These are phyloP conservation scores for Globisporangium nagaii DNA, from an alignment of 352 stramenopile species.

Conservation along the genomic window DNA sequence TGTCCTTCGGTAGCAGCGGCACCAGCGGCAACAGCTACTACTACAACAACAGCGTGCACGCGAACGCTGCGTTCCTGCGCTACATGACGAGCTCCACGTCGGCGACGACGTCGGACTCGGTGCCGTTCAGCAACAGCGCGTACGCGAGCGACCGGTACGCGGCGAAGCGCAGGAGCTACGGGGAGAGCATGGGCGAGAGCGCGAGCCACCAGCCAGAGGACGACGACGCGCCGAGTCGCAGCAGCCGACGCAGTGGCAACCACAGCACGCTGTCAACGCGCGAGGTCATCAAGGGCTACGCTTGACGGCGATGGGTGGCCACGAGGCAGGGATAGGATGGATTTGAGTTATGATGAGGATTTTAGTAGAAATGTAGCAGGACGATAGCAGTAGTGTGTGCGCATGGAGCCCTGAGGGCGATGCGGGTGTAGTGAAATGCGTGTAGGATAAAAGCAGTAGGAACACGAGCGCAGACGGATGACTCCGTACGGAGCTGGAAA, in stretches of 20 bases:
- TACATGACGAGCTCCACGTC: constrained; percentile 14
- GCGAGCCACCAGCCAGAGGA: constrained; percentile 11
- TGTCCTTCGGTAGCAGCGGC: background rate
- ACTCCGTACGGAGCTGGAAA: too few relatives aligned
- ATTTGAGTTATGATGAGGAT: constrained; percentile 2
- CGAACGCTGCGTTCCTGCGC: constrained; percentile 11
- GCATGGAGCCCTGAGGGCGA: too few relatives aligned
- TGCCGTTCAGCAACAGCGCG: constrained; percentile 4
- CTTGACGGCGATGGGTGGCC: background rate
- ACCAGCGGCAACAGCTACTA: constrained; percentile 16
- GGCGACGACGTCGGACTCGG: constrained; percentile 8
- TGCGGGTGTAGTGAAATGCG: too few relatives aligned
- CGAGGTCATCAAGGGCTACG: constrained; percentile 14
- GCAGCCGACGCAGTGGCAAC: constrained; percentile 11
- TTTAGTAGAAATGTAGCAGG: background rate
- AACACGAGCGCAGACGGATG: too few relatives aligned
- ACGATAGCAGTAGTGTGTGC: too few relatives aligned
- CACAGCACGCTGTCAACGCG: constrained; percentile 14
- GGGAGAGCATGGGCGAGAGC: constrained; percentile 22
- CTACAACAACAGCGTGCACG: constrained; percentile 9
- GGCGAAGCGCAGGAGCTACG: constrained; percentile 13
- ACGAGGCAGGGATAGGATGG: background rate
- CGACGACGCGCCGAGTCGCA: constrained; percentile 17
- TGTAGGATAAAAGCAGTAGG: background rate
- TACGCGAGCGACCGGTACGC: background rate